Base-by-base conservation (phyloP, 148 eudicot species). In the Drosera capensis region DNA sequence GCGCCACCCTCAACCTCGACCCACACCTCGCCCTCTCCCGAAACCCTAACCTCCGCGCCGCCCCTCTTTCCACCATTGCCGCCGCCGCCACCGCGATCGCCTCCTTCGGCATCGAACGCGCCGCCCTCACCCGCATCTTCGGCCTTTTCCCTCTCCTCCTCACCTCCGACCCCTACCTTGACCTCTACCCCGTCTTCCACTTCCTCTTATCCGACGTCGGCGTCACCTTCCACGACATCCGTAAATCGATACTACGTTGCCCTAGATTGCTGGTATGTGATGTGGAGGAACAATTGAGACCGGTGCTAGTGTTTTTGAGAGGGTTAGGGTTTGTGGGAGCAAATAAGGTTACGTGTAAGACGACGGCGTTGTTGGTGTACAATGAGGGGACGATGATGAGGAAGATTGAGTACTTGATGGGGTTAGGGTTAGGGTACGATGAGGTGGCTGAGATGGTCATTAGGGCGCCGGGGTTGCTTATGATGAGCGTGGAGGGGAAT, bases 71-170 rank as follows among this genome's bases (percentile, higher is more conserved):
- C 36, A 43, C 65, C 41, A 50, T 90, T 43, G 57, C 59, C 25
- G 61, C 79, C 53, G 64, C 78, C 20, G 74, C 77, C 37, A 49
- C 39, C 5, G 77, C 79, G 63, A 68, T 90, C 55, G 46, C 40
- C 1, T 76, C 88, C 1, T 72, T 90, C 67, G 84, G 79, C 11
- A 31, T 90, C 25, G 63, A 63, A 2, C 77, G 63, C 15, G 42
- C 71, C 34, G 67, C 76, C 20, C 39, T 71, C 8, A 82, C 93
- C 21, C 85, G 95, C 3, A 74, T 90, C 31, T 57, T 84, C 54
- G 93, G 81, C 41, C 80, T 80, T 85, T 46, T 53, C 38, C 95
- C 99, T 0, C 62, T 60, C 49, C 80, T 90, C n/a, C 78, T 90
- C 39, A 69, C 93, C 26, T 54, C 57, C 46, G 75, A 81, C 5